Percentiles rank a stretch among this genome's conserved stretches.
These are phyloP conservation scores for Camelina laxa DNA, from an alignment of 345 rosid genomes.

Conservation along the genomic window DNA sequence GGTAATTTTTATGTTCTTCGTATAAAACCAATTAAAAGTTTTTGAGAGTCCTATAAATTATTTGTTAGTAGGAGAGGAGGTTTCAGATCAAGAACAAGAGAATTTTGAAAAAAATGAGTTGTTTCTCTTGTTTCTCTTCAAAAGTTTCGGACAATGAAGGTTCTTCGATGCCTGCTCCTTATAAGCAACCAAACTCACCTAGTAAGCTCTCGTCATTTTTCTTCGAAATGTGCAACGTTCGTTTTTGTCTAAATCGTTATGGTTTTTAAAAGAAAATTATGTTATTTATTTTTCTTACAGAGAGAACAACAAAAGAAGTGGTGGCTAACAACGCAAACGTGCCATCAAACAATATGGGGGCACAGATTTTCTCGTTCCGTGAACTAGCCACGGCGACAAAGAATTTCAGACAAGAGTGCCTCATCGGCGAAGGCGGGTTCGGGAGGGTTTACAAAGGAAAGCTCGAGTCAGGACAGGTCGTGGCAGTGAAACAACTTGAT, in stretches of 20 bases:
- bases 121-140: slow-evolving; percentile 41
- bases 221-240: not conserved
- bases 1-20: slow-evolving; percentile 11
- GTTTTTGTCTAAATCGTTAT: not conserved
- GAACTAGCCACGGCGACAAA: slow-evolving; percentile 84
- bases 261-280: not conserved
- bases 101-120: slow-evolving; percentile 32
- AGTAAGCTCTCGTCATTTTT: slow-evolving; percentile 19
- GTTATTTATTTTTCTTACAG: not conserved
- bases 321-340: slow-evolving; percentile 18
- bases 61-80: not conserved
- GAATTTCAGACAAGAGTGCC: slow-evolving; percentile 74
- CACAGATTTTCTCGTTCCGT: slow-evolving; percentile 72
- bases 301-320: slow-evolving; percentile 8
- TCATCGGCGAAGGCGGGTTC: slow-evolving; percentile 90
- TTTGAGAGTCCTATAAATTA: not conserved
- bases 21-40: slow-evolving; percentile 18
- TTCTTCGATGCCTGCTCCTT: slow-evolving; percentile 38
- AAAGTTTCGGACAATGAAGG: slow-evolving; percentile 3
- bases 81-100: slow-evolving; percentile 10
- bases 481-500: slow-evolving; percentile 94
- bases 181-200: slow-evolving; percentile 25
- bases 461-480: slow-evolving; percentile 65
- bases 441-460: slow-evolving; percentile 88
- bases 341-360: slow-evolving; percentile 49